Percentiles rank a stretch among this genome's conserved stretches.
These are phyloP conservation scores for Scytalidium lignicola DNA, from an alignment of 2,329 filamentous ascomycete genomes.

Conservation along the genomic window DNA sequence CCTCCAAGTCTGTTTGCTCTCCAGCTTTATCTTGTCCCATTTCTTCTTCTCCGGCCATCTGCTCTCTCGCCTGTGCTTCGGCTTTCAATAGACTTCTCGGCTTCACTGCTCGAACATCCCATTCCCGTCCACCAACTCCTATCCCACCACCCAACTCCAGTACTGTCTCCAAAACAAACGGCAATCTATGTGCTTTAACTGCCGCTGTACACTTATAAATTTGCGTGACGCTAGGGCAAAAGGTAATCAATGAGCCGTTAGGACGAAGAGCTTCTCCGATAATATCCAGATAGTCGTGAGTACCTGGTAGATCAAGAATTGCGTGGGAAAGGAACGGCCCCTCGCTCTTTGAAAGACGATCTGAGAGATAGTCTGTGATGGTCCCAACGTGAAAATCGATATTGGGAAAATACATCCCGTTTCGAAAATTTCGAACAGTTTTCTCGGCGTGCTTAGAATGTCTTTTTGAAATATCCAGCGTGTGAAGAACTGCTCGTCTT, in stretches of 20 bases:
- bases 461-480: slow-evolving; percentile 59
- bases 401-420: slow-evolving; percentile 63
- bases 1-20: background rate
- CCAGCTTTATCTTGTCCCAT: background rate
- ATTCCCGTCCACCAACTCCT: slow-evolving; percentile 49
- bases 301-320: slow-evolving; percentile 67
- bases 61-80: slow-evolving; percentile 3
- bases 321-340: slow-evolving; percentile 66
- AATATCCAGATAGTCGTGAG: slow-evolving; percentile 44
- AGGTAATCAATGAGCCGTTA: slow-evolving; percentile 63
- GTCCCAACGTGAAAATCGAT: slow-evolving; percentile 70
- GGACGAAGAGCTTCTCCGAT: slow-evolving; percentile 55
- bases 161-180: slow-evolving; percentile 50
- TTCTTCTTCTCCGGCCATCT: background rate
- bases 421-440: slow-evolving; percentile 61
- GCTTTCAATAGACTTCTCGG: slow-evolving; percentile 22
- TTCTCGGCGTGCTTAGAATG: slow-evolving; percentile 61
- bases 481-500: slow-evolving; percentile 68
- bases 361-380: slow-evolving; percentile 57
- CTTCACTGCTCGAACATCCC: slow-evolving; percentile 53
- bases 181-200: slow-evolving; percentile 48
- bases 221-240: slow-evolving; percentile 74
- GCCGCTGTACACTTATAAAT: slow-evolving; percentile 58
- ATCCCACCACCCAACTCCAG: slow-evolving; percentile 52
- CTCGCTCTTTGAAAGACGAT: slow-evolving; percentile 39